Conservation (phyloP, 805 yeast genomes). For the Barnettozyma botsteinii region DNA sequence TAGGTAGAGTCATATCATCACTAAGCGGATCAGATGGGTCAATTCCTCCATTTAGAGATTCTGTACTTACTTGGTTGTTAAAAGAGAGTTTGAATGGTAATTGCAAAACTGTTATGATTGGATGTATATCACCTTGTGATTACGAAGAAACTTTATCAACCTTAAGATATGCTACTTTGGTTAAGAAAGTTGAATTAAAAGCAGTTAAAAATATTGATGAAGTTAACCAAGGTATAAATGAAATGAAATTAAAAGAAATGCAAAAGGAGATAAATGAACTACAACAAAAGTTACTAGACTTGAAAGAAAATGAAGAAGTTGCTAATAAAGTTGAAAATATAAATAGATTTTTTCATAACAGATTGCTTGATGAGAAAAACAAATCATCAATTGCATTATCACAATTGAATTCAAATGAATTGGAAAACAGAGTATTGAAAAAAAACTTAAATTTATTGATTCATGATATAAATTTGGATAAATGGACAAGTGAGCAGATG, state of each 20-base stretch:
- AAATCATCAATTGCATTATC: slow-evolving; percentile 19
- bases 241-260: slow-evolving; percentile 14
- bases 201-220: slow-evolving; percentile 44
- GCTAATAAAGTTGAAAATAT: slow-evolving; percentile 18
- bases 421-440: slow-evolving; percentile 1
- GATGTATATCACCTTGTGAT: slow-evolving; percentile 76
- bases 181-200: slow-evolving; percentile 57
- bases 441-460: slow-evolving; percentile 7
- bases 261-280: slow-evolving; percentile 17
- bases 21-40: slow-evolving; percentile 37
- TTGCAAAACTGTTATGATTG: slow-evolving; percentile 84
- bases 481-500: not conserved
- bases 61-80: slow-evolving; percentile 66
- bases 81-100: slow-evolving; percentile 78
- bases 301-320: slow-evolving; percentile 19
- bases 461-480: slow-evolving; percentile 6
- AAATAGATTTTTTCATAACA: slow-evolving; percentile 24
- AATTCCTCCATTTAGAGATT: slow-evolving; percentile 47
- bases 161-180: slow-evolving; percentile 70
- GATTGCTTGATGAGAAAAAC: slow-evolving; percentile 24
- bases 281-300: slow-evolving; percentile 16
- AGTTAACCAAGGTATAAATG: slow-evolving; percentile 10
- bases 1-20: slow-evolving; percentile 61
- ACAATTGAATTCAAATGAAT: slow-evolving; percentile 8
- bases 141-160: slow-evolving; percentile 76